Evolutionary conservation across 495 filamentous ascomycete genomes (phyloP), one percentile per base, ranked within the genome.

Genomic region (Neurospora sp.): DNA sequence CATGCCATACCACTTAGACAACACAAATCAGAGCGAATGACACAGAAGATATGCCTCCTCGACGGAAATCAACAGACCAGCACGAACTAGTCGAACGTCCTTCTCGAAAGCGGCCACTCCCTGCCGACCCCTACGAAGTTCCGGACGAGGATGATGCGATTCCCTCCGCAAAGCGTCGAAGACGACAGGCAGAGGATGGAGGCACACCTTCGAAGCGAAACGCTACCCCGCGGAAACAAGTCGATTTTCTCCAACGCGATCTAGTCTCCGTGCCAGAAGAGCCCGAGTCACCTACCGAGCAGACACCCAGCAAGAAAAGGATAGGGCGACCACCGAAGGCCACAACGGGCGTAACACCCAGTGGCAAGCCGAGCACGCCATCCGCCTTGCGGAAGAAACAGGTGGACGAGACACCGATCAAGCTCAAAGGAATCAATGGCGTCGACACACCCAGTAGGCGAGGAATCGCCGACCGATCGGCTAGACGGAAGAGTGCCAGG

Each of bases 401-500:
- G 35, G 70, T 77, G 5, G 69, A 73, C n/a, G 80, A 73, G 39
- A 86, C 84, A 12, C 84, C 84, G 0, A 73, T 81, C 9, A 82
- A 78, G 40, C 71, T 77, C n/a, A 77, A 77, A 35, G 77, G 76
- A 14, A 46, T 73, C 72, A 81, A 76, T 70, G 83, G 80, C 35
- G 77, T 81, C 6, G 75, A 78, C 59, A 91, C 86, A 12, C 88
- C 91, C 14, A 84, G 88, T 39, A 86, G 86, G 77, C 83, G 85
- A 62, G 87, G 87, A 71, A 92, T 90, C 77, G 91, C 90, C 27
- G 92, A 97, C 80, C 88, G 90, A 9, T 97, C 94, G 1, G 95
- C 94, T 4, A 89, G 93, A 77, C 91, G 91, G 77, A 97, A 97
- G 84, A 97, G 93, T 79, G 92, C 90, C 5, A 87, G 90, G 66